phyloP scores from a whole-genome alignment of 2,329 filamentous ascomycete genomes.

The Phaeosphaeria sp. region DNA sequence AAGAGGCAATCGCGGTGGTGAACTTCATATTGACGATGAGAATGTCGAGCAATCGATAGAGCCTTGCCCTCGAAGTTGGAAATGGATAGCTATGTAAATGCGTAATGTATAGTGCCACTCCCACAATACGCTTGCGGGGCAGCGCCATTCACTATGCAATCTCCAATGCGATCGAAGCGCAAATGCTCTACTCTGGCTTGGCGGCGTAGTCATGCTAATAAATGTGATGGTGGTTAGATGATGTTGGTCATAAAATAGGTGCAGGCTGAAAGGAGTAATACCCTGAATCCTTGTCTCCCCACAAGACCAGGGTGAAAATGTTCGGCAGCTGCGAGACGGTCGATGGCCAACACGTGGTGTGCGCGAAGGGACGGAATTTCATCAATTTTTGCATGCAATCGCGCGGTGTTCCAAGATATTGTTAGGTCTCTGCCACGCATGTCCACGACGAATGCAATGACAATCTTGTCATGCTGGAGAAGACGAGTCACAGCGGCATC shows the following conservation, averaged over 20 bases:
- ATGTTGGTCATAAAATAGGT: slow-evolving; percentile 7
- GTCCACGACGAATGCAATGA: no score
- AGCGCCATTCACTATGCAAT: background rate
- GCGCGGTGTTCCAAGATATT: no score
- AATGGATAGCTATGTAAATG: background rate
- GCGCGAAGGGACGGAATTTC: no score
- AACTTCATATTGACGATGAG: slow-evolving; percentile 13
- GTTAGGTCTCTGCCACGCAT: no score
- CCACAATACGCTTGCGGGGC: background rate
- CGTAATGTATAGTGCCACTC: background rate
- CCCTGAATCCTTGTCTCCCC: slow-evolving; percentile 16
- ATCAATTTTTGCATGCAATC: no score
- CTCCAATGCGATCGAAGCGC: background rate
- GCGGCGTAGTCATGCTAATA: slow-evolving; percentile 10
- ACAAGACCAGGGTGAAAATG: slow-evolving; percentile 1
- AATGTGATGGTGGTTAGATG: slow-evolving; percentile 10
- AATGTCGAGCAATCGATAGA: background rate
- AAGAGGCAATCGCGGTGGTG: slow-evolving; percentile 4
- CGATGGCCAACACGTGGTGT: background rate
- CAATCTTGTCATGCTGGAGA: no score
- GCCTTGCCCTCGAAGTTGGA: background rate
- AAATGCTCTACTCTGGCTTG: background rate
- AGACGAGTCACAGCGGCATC: no score
- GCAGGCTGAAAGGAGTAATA: slow-evolving; percentile 20
- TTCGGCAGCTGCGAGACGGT: background rate